Percentiles rank a stretch among this genome's conserved stretches.
These are phyloP conservation scores for Ilyonectria robusta DNA, from an alignment of 2,329 filamentous ascomycete genomes.

Conservation along the genomic window DNA sequence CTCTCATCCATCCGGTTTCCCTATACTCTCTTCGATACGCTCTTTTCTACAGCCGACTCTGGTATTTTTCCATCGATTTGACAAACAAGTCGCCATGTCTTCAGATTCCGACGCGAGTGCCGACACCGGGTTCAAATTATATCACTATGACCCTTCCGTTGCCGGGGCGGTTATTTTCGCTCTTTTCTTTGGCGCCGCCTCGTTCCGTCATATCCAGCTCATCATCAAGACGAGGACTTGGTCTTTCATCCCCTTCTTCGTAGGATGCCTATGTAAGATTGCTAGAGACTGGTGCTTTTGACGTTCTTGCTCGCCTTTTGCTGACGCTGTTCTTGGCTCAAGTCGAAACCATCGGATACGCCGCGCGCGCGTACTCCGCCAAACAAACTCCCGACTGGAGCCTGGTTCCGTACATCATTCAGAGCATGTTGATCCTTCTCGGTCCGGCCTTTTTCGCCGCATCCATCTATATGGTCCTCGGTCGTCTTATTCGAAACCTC, in stretches of 20 bases:
- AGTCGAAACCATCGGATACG: neutral
- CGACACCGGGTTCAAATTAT: neutral
- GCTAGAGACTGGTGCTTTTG: too few species aligned
- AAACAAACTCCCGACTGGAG: slow-evolving; percentile 1
- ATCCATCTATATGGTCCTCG: slow-evolving; percentile 9
- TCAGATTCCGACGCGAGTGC: too few species aligned
- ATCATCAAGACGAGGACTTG: neutral
- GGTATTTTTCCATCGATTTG: too few species aligned
- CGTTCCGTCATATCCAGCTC: neutral
- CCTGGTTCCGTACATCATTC: slow-evolving; percentile 7
- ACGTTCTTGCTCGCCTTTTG: too few species aligned
- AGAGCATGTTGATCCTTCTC: neutral
- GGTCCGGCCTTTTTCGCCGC: slow-evolving; percentile 12
- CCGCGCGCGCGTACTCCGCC: too few species aligned
- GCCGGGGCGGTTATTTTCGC: neutral
- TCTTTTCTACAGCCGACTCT: too few species aligned
- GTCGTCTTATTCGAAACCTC: neutral
- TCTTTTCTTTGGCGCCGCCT: neutral
- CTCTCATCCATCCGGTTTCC: too few species aligned
- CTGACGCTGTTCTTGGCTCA: neutral
- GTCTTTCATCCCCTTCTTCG: neutral
- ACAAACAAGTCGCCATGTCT: too few species aligned
- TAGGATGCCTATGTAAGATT: neutral
- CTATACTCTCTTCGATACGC: too few species aligned
- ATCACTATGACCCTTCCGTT: neutral